A percentile compares a stretch with the other conserved stretches of the same genome.
Conservation (phyloP, 2,329 filamentous ascomycete genomes). For the Neurospora sp. region DNA sequence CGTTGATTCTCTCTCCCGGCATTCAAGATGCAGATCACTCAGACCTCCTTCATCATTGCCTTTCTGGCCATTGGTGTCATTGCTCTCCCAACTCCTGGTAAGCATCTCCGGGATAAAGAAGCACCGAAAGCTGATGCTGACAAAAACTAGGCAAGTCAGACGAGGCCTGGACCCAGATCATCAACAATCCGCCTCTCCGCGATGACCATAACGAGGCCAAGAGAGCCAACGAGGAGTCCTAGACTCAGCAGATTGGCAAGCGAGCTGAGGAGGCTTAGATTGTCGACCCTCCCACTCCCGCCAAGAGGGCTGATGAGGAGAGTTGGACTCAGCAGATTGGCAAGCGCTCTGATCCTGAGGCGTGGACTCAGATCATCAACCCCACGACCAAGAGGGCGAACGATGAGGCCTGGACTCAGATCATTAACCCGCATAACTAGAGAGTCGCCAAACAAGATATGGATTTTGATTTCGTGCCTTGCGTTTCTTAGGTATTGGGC, state of each 20-base stretch:
- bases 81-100: slow-evolving; percentile 1
- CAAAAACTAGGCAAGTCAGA: neutral
- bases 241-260: neutral
- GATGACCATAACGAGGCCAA: neutral
- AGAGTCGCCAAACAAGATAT: neutral
- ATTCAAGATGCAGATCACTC: slow-evolving; percentile 1
- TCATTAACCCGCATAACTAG: neutral
- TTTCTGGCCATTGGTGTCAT: slow-evolving; percentile 1
- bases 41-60: neutral
- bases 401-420: neutral
- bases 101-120: neutral
- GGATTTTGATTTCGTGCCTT: neutral
- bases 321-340: no score
- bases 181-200: neutral
- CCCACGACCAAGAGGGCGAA: neutral
- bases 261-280: no score
- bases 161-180: neutral
- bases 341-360: no score
- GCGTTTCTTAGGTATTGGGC: neutral
- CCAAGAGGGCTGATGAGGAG: neutral
- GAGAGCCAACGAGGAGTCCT: neutral
- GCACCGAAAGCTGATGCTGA: neutral
- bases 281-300: no score
- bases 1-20: slow-evolving; percentile 1
- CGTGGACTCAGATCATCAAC: neutral